These are phyloP conservation scores for Phaeoacremonium minimum DNA, from an alignment of 2,329 filamentous ascomycete species.

Conservation along the genomic window DNA sequence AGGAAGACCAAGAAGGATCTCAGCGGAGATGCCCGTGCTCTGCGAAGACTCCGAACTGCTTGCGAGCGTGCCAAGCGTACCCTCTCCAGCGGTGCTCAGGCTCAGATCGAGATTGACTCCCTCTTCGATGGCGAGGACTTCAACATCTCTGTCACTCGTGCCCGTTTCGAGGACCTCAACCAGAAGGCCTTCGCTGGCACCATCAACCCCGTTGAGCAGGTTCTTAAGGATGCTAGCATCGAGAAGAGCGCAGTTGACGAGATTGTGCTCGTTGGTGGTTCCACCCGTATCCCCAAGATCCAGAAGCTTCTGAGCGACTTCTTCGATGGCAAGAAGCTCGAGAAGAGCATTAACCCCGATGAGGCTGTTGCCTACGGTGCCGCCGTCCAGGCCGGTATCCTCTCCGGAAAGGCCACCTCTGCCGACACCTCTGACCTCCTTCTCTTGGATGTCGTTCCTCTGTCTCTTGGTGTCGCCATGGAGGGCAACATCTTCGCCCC, in stretches of 20 bases:
- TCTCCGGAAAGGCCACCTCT: slow-evolving; percentile 95
- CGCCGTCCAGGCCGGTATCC: slow-evolving; percentile 96
- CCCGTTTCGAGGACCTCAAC: slow-evolving; percentile 98
- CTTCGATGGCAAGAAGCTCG: slow-evolving; percentile 99
- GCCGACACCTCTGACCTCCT: slow-evolving; percentile 93
- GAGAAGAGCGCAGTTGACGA: slow-evolving; percentile 93
- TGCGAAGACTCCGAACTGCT: slow-evolving; percentile 92
- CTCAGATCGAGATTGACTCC: slow-evolving; percentile 97
- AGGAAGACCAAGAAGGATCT: slow-evolving; percentile 78
- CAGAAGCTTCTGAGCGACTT: slow-evolving; percentile 99
- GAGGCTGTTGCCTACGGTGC: slow-evolving; percentile 99
- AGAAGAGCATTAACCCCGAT: slow-evolving; percentile 99
- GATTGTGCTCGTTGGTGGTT: slow-evolving; percentile 98
- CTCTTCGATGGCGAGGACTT: slow-evolving; percentile 98
- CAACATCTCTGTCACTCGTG: slow-evolving; percentile 94
- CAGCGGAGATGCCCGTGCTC: slow-evolving; percentile 79
- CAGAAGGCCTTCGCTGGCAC: slow-evolving; percentile 92
- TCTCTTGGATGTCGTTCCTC: slow-evolving; percentile 91
- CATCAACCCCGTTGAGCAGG: slow-evolving; percentile 91
- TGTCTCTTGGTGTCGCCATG: slow-evolving; percentile 98
- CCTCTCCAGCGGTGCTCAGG: slow-evolving; percentile 93
- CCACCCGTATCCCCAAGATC: slow-evolving; percentile 96
- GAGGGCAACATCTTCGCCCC: slow-evolving; percentile 98
- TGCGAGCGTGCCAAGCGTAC: slow-evolving; percentile 99
- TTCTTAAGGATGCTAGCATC: slow-evolving; percentile 85